Evolutionary conservation across 352 stramenopile genomes (phyloP), one percentile per base, ranked within the genome.

Genomic region (Phytophthora aleatoria): DNA sequence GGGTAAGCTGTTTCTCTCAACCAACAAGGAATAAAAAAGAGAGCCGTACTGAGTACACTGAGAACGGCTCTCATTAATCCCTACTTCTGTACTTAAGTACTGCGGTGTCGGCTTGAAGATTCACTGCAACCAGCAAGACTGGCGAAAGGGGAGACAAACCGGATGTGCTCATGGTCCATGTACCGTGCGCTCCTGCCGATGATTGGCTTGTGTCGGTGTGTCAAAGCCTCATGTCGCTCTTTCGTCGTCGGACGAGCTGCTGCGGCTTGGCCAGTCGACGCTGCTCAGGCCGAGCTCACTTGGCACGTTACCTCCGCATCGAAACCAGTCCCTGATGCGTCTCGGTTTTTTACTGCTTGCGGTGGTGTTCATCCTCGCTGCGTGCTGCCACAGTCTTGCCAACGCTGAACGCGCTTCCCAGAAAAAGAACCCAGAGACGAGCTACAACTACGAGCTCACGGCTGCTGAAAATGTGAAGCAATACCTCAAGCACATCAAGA

Each of bases 171-270:
- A 45, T 24, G 30, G 69, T 69, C 56, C 56, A 63, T 63, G 56
- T 24, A 49, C 56, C 30, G 6, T 35, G 16, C 35, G 16, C 20
- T 58, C 2, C 12, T n/a, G 12, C 16, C n/a, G 50, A 36, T 67
- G 59, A 67, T 67, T 67, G 59, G 59, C 51, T 69, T 57, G 42
- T 48, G 35, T 44, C 28, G 12, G 20, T 35, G 43, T 63, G 26
- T 35, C 60, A 52, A 62, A 62, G 60, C 43, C 60, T 57, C 38
- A 11, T 57, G 43, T 7, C 60, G 31, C n/a, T 63, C 51, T 41
- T 45, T 35, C 39, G 28, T 64, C 36, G 51, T 68, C 47, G 45
- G 48, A 45, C 50, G n/a, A 31, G 47, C 9, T 16, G 27, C 35
- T 44, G 38, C 24, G 15, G 26, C 27, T 61, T 55, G 28, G 41